Evolutionary conservation across 1,284 basidiomycete species (phyloP).

Genomic region (Chondrostereum purpureum): DNA sequence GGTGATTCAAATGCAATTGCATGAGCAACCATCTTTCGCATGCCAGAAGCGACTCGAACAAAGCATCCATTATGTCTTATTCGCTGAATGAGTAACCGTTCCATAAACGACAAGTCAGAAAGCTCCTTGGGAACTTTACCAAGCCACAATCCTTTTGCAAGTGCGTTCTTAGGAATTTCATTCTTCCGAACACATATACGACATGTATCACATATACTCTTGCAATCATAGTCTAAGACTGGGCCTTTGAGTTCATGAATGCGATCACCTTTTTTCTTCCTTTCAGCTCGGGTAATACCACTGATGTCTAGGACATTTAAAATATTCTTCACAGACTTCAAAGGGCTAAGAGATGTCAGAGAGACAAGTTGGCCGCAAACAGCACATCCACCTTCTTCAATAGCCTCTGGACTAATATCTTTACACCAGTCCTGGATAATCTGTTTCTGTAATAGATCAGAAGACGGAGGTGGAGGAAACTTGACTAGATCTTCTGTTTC

Average conservation of each 20-base stretch:
- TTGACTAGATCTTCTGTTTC: background rate
- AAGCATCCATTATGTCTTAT: no score
- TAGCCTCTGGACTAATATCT: background rate
- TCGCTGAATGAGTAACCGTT: conserved; percentile 7
- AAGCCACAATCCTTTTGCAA: conserved; percentile 12
- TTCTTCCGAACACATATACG: background rate
- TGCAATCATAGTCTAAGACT: background rate
- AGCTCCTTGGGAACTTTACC: conserved; percentile 9
- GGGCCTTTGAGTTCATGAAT: background rate
- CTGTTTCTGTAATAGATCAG: background rate
- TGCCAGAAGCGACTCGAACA: no score
- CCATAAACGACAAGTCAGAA: conserved; percentile 2
- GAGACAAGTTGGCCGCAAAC: background rate
- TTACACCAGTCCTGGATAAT: background rate
- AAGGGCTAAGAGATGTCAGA: background rate
- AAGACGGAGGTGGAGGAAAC: background rate
- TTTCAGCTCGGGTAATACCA: background rate
- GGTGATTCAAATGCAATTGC: no score
- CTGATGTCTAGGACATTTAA: background rate
- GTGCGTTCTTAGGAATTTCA: background rate
- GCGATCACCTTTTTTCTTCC: background rate
- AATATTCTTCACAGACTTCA: background rate
- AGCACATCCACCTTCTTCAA: background rate
- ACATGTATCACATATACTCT: background rate
- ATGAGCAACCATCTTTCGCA: no score